Base-by-base conservation (phyloP, 768 basidiomycete genomes). In the Hortiboletus campestris region DNA sequence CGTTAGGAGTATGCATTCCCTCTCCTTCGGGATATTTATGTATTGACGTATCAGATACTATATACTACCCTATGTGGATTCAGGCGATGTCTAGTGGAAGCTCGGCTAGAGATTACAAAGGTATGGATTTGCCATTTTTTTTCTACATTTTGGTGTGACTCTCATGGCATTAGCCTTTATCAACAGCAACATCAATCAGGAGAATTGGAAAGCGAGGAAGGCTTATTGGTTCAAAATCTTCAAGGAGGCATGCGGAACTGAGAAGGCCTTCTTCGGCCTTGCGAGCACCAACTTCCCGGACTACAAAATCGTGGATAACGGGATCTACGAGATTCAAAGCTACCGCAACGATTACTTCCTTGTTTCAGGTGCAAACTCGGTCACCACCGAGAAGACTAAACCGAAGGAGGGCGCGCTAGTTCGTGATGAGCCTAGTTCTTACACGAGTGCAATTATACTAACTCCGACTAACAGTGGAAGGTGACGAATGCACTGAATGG, bases 261-360 rank as follows among this genome's bases (percentile, higher is more conserved):
- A 55, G 19, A 22, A 14, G 6, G 51, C 13, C 20, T 38, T 55
- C 17, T 19, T 53, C 12, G 28, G 14, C 16, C 55, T 55, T 19
- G 55, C 25, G 14, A 32, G 3, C 16, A 12, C 55, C 19, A 3
- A 10, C 8, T 45, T 56, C 7, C 32, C 53, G 2, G 20, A 44
- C 9, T 56, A 56, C 36, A 19, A 55, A 4, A 32, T 56, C 31
- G 55, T 55, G 17, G 19, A 2, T 11, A 2, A 39, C 13, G 43
- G 53, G 29, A 4, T 6, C 10, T 56, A 56, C 53, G 46, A 20
- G 36, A 56, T 56, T 25, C 55, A 44, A 2, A 56, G 32, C 38
- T 56, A 56, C 38, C 16, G 31, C 25, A 2, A 4, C 2, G 41
- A 56, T 6, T 16, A 34, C 16, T 56, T 29, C 22, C 55, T 56